Percentiles rank a stretch among this genome's conserved stretches.
phyloP scores from a whole-genome alignment of 2,329 filamentous ascomycete genomes.

The Arthroderma uncinatum region DNA sequence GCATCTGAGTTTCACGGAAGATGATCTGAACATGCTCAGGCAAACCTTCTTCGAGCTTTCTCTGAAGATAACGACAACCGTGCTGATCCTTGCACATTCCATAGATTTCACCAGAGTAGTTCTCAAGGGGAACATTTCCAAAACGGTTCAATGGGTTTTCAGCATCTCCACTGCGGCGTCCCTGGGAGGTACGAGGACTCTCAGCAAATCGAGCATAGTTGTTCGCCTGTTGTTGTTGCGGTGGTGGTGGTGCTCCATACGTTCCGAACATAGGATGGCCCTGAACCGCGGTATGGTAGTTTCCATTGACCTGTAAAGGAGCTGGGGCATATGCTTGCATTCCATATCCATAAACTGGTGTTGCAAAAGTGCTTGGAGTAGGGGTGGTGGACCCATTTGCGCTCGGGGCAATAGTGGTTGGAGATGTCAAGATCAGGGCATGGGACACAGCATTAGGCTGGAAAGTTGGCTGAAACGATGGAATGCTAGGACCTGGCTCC shows the following conservation, averaged over 20 bases:
- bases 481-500: constrained; percentile 41
- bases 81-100: constrained; percentile 94
- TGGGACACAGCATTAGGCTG: constrained; percentile 74
- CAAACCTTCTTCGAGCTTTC: constrained; percentile 86
- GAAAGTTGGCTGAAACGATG: constrained; percentile 57
- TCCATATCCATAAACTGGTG: constrained; percentile 42
- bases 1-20: constrained; percentile 82
- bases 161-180: constrained; percentile 45
- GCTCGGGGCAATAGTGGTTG: constrained; percentile 21
- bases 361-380: constrained; percentile 25
- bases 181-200: constrained; percentile 65
- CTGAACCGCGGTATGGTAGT: constrained; percentile 35
- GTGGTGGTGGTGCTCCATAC: constrained; percentile 34
- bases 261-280: constrained; percentile 46
- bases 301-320: constrained; percentile 27
- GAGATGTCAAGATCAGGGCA: constrained; percentile 48
- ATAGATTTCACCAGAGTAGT: constrained; percentile 73
- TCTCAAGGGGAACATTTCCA: constrained; percentile 70
- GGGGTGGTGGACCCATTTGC: constrained; percentile 21
- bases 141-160: constrained; percentile 62
- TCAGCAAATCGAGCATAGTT: constrained; percentile 50
- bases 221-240: constrained; percentile 26
- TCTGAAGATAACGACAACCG: constrained; percentile 90
- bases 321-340: constrained; percentile 46
- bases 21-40: constrained; percentile 81